Evolutionary conservation across 345 rosid species (phyloP).

Genomic region (Dipteronia sinensis): DNA sequence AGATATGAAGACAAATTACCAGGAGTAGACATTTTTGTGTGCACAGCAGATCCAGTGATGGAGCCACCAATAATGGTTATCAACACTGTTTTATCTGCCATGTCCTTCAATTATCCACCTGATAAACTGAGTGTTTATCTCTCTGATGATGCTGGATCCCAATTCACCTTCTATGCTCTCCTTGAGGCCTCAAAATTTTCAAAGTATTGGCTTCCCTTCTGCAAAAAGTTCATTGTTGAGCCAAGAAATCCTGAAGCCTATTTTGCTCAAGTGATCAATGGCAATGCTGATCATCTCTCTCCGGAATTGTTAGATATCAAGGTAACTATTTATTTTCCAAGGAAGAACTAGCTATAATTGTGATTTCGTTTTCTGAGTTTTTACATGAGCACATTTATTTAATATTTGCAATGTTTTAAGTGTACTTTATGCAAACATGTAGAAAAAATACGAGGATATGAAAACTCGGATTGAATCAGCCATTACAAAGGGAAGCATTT

Average conservation of each 20-base stretch:
- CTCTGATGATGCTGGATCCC: conserved; percentile 48
- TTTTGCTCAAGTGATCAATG: background rate
- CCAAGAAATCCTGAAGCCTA: conserved; percentile 34
- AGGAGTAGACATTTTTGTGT: conserved; percentile 37
- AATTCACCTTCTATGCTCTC: conserved; percentile 40
- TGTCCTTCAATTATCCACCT: conserved; percentile 38
- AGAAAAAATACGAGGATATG: conserved; percentile 32
- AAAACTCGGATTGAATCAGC: conserved; percentile 25
- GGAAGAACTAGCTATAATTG: too few relatives aligned
- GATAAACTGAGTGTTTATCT: conserved; percentile 41
- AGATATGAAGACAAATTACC: conserved; percentile 38
- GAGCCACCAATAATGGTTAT: conserved; percentile 49
- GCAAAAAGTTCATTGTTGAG: conserved; percentile 25
- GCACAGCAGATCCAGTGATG: conserved; percentile 45
- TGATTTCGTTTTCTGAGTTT: too few relatives aligned
- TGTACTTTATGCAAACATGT: background rate
- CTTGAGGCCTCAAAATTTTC: conserved; percentile 42
- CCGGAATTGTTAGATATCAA: conserved; percentile 14
- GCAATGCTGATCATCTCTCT: too few relatives aligned
- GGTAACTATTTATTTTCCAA: conserved; percentile 9
- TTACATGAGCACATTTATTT: too few relatives aligned
- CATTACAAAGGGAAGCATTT: conserved; percentile 21
- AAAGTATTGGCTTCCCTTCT: conserved; percentile 41
- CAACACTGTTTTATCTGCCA: conserved; percentile 38
- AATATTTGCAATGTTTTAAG: too few relatives aligned